Conservation (phyloP, 2,329 filamentous ascomycete genomes). For the Aspergillus quadrilineatus region DNA sequence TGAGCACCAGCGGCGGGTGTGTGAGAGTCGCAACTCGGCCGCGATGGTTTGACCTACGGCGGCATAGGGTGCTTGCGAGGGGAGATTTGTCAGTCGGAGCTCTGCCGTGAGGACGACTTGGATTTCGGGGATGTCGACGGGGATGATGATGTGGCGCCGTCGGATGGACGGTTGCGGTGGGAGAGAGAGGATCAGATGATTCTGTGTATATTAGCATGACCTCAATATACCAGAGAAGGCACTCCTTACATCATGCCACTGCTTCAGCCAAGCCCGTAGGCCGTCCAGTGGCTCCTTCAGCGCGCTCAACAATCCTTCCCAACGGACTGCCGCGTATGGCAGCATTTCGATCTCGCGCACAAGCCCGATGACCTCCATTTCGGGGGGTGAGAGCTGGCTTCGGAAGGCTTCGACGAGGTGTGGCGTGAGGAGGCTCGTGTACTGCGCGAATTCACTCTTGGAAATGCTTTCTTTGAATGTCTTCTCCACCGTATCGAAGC, state of each 20-base stretch:
- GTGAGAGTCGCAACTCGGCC: conserved; percentile 51
- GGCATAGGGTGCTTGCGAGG: conserved; percentile 34
- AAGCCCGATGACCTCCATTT: conserved; percentile 57
- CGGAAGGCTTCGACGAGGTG: conserved; percentile 50
- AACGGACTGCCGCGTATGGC: conserved; percentile 53
- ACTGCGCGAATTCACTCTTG: conserved; percentile 46
- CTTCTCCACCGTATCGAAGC: conserved; percentile 51
- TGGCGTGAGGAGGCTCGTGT: conserved; percentile 53
- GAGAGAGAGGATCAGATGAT: conserved; percentile 34
- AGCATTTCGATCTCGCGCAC: conserved; percentile 53
- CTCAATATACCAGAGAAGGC: neutral
- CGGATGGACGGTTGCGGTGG: conserved; percentile 37
- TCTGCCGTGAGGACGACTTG: conserved; percentile 76
- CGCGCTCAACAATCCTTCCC: conserved; percentile 53
- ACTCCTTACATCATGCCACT: conserved; percentile 56
- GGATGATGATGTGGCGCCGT: conserved; percentile 71
- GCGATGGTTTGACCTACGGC: conserved; percentile 49
- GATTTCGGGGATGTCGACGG: conserved; percentile 83
- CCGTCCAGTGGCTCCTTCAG: conserved; percentile 48
- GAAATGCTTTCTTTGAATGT: conserved; percentile 50
- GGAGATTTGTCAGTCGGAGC: conserved; percentile 34
- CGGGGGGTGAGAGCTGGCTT: conserved; percentile 46
- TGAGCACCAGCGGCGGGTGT: conserved; percentile 56
- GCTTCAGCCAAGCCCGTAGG: conserved; percentile 52
- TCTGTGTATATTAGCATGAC: conserved; percentile 23